Evolutionary conservation across 257 asterid species (phyloP), one percentile per base, ranked within the genome.

Genomic region (Jasminum sambac): DNA sequence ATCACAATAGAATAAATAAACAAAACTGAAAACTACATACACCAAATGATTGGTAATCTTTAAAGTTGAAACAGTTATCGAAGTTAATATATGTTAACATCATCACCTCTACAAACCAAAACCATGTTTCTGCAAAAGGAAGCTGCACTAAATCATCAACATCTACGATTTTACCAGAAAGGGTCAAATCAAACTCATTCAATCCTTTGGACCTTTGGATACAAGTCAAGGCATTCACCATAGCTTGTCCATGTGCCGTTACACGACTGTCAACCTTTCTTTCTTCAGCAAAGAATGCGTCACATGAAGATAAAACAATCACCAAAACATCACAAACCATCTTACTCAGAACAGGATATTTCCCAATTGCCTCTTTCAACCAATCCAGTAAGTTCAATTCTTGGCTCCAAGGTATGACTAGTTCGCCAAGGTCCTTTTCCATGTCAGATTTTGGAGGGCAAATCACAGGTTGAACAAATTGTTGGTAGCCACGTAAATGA

Each of bases 201-300:
- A 59, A 38, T 60, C 14, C 40, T 41, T 41, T 16, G 34, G 23
- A 42, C 60, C 70, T 74, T 61, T 67, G 55, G 52, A 66, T 62
- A 61, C 74, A 74, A 58, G 46, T 68, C 69, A 74, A 68, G 69
- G 74, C 78, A 36, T 74, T 67, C 69, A 16, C 67, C 23, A 67
- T 21, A 24, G 65, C 17, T 60, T 30, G 38, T 36, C 60, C 70
- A 25, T 24, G 44, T 60, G 70, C 24, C 17, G 13, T 4, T 4
- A 43, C 16, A 14, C 14, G 11, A 16, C 55, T 10, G 40, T 66
- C 60, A 6, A 36, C 21, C 41, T 66, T 44, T 21, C 59, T 41
- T 48, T 66, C 59, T 24, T 66, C 42, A 44, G 55, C 25, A 8
- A 11, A 41, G 21, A 10, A 66, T 5, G 70, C 39, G 24, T 66